These are phyloP conservation scores for Erythrophleum fordii DNA, from an alignment of 306 rosid species.

Conservation along the genomic window DNA sequence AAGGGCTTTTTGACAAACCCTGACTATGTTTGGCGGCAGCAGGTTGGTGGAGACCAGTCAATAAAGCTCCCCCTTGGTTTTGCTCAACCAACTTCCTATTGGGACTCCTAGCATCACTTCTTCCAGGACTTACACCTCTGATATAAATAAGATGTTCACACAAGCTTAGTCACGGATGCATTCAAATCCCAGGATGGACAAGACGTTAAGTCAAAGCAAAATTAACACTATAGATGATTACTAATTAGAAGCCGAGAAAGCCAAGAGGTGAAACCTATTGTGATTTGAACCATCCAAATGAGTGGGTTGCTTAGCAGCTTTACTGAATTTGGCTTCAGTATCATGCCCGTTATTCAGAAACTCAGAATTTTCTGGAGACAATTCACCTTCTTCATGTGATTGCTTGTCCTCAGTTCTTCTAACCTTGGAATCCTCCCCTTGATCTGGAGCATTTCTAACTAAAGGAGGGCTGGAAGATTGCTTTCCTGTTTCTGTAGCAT, in stretches of 20 bases:
- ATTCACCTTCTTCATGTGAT: slow-evolving; percentile 84
- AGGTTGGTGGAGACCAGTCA: slow-evolving; percentile 54
- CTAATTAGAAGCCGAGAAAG: slow-evolving; percentile 22
- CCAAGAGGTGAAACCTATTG: slow-evolving; percentile 64
- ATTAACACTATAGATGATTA: background rate
- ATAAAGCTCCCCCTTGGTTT: slow-evolving; percentile 44
- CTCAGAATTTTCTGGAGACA: slow-evolving; percentile 71
- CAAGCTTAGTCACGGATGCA: slow-evolving; percentile 34
- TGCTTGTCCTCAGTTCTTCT: slow-evolving; percentile 51
- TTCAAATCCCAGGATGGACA: slow-evolving; percentile 21
- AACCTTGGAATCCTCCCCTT: slow-evolving; percentile 40
- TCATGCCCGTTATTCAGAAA: slow-evolving; percentile 58
- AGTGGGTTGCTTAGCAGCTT: slow-evolving; percentile 50
- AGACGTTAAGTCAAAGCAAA: slow-evolving; percentile 21
- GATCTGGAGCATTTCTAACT: slow-evolving; percentile 42
- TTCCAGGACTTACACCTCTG: slow-evolving; percentile 68
- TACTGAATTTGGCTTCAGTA: slow-evolving; percentile 51
- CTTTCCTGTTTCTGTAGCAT: slow-evolving; percentile 59
- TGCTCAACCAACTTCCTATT: slow-evolving; percentile 47
- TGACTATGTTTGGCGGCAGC: slow-evolving; percentile 52
- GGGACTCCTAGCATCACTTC: slow-evolving; percentile 43
- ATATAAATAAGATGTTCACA: slow-evolving; percentile 29
- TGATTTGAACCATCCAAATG: slow-evolving; percentile 62
- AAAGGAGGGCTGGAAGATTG: slow-evolving; percentile 43
- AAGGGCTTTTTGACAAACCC: slow-evolving; percentile 70